phyloP scores from a whole-genome alignment of 805 yeast species.

The Isabelozyma rhagii region DNA sequence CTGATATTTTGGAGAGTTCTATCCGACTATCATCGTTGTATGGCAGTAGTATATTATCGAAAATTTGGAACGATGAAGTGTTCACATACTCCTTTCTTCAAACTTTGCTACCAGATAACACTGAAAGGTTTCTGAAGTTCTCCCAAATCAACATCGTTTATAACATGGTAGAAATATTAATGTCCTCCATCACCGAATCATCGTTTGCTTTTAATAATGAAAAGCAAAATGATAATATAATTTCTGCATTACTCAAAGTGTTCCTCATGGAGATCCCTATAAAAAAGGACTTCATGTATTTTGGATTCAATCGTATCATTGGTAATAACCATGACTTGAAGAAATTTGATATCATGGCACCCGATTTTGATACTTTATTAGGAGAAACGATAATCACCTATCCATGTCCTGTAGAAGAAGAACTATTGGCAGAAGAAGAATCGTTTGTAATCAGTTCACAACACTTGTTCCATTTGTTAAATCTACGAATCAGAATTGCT shows the following conservation, averaged over 20 bases:
- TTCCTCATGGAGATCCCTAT: constrained; percentile 41
- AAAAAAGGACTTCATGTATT: constrained; percentile 41
- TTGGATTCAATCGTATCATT: constrained; percentile 51
- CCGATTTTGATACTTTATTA: constrained; percentile 20
- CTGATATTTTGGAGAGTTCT: constrained; percentile 56
- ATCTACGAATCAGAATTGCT: constrained; percentile 44
- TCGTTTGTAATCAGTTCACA: constrained; percentile 17
- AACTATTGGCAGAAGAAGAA: constrained; percentile 3
- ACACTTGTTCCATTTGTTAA: constrained; percentile 44
- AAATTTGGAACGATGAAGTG: constrained; percentile 24
- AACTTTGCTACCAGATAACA: constrained; percentile 46
- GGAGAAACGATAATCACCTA: constrained; percentile 17
- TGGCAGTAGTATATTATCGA: constrained; percentile 15
- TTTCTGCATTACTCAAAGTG: constrained; percentile 32
- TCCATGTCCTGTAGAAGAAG: constrained; percentile 13
- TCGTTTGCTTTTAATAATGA: constrained; percentile 21
- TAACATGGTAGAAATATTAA: constrained; percentile 53
- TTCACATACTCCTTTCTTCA: constrained; percentile 30
- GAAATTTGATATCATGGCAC: constrained; percentile 42
- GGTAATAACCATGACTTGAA: constrained; percentile 49
- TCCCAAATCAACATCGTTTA: constrained; percentile 48
- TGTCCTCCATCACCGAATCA: constrained; percentile 34
- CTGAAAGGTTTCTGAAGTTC: constrained; percentile 36
- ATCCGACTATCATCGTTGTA: constrained; percentile 22
- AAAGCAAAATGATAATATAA: constrained; percentile 10